Percentiles rank a stretch among this genome's conserved stretches.
Evolutionary conservation across 805 yeast species (phyloP).

Genomic region (Candida dendrica): DNA sequence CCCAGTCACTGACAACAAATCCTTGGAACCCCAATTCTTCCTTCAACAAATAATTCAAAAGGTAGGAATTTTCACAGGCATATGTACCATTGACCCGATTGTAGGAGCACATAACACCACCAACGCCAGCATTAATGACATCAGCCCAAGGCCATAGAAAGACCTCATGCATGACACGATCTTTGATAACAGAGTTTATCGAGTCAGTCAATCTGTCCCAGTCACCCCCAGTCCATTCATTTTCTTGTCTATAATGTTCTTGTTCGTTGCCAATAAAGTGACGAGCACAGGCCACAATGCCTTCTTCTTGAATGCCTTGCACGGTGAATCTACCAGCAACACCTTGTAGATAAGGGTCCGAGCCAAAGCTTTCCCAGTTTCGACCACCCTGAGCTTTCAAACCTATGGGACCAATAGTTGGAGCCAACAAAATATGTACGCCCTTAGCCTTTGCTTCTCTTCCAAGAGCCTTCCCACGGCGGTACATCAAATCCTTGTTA

Average conservation of each 20-base stretch:
- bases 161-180: slow-evolving; percentile 53
- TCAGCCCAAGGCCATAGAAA: slow-evolving; percentile 66
- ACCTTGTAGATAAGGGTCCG: slow-evolving; percentile 58
- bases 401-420: slow-evolving; percentile 55
- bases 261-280: slow-evolving; percentile 59
- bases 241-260: slow-evolving; percentile 49
- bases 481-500: slow-evolving; percentile 42
- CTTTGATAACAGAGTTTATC: slow-evolving; percentile 49
- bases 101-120: slow-evolving; percentile 49
- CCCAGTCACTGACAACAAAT: slow-evolving; percentile 51
- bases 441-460: slow-evolving; percentile 48
- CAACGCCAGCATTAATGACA: slow-evolving; percentile 43
- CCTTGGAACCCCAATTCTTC: slow-evolving; percentile 50
- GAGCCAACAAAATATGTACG: slow-evolving; percentile 49
- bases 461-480: slow-evolving; percentile 52
- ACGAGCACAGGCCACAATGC: slow-evolving; percentile 49
- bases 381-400: slow-evolving; percentile 57
- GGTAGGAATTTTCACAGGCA: slow-evolving; percentile 33
- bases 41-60: slow-evolving; percentile 38
- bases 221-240: slow-evolving; percentile 40
- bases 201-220: slow-evolving; percentile 38
- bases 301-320: slow-evolving; percentile 50
- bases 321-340: slow-evolving; percentile 44
- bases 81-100: slow-evolving; percentile 53
- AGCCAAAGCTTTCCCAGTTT: slow-evolving; percentile 58